Base-by-base conservation (phyloP, 2,329 filamentous ascomycete genomes). In the Curvularia verruculosa region DNA sequence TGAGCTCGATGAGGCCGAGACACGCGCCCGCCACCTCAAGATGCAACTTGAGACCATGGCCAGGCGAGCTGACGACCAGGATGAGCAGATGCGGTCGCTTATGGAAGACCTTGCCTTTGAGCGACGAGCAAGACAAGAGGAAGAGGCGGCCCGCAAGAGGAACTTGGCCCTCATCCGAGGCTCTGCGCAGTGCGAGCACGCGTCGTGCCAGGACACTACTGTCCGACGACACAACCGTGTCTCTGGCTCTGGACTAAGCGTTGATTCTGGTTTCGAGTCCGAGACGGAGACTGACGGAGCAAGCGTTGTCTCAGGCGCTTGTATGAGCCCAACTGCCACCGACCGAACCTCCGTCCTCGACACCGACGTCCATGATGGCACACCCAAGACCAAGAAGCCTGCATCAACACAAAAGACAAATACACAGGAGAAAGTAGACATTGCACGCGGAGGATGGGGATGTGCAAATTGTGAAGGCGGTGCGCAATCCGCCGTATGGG, bases 11-110 rank as follows among this genome's bases (percentile, higher is more conserved):
- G 85, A 87, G 64, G 81, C 84, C 13, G 80, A 85, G 31, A 85
- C 83, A 37, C 79, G 85, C 7, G 80, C 83, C 13, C 77, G 80
- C 36, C 82, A 86, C 63, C 74, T 87, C 51, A 87, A 87, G 73
- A 78, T 82, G 61, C 86, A 88, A 70, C 77, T 88, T 19, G 83
- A 87, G 68, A 83, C 83, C 36, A 84, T 87, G 80, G 83, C 84
- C 5, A 79, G 79, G 31, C 80, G 81, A 58, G 81, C 83, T 2
- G 73, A 78, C 15, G 82, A 86, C 64, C 84, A 86, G 66, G 83
- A 86, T 56, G 79, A 80, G 63, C 80, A 82, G 48, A 85, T 86
- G 75, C 64, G 66, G 23, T 60, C 51, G 18, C 55, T 77, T 28
- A 68, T 68, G 64, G 71, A 74, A 29, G 74, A 77, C 5, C 69